phyloP scores from a whole-genome alignment of 495 filamentous ascomycete genomes.

The Aspergillus campestris region DNA sequence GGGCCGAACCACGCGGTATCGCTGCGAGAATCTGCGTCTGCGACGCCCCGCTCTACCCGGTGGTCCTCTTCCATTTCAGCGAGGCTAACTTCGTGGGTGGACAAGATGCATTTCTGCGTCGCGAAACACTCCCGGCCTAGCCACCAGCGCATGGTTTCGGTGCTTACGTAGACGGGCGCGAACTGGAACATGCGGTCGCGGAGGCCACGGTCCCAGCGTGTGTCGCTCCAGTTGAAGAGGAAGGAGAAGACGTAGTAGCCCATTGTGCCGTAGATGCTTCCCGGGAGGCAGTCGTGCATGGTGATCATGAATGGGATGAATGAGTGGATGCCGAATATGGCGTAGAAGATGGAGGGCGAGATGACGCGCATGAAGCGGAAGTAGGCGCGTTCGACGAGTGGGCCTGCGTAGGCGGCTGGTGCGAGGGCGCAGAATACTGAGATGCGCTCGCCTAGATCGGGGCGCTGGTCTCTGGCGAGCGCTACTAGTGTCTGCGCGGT shows the following conservation, averaged over 20 bases:
- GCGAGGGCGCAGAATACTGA: constrained; percentile 91
- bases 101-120: constrained; percentile 80
- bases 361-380: constrained; percentile 89
- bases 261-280: constrained; percentile 67
- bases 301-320: constrained; percentile 96
- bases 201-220: constrained; percentile 74
- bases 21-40: constrained; percentile 21
- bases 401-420: constrained; percentile 85
- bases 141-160: constrained; percentile 96
- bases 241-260: constrained; percentile 89
- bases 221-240: constrained; percentile 84
- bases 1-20: constrained; percentile 73
- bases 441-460: constrained; percentile 74
- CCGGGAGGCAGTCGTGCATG: constrained; percentile 58
- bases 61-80: constrained; percentile 56
- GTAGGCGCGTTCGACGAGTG: constrained; percentile 76
- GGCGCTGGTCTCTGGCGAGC: constrained; percentile 84
- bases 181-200: constrained; percentile 85
- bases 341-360: constrained; percentile 63
- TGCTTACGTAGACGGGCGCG: constrained; percentile 79
- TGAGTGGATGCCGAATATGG: constrained; percentile 86
- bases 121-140: constrained; percentile 86
- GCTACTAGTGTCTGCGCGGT: constrained; percentile 87
- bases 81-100: constrained; percentile 59
- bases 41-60: constrained; percentile 3